Base-by-base conservation (phyloP, 768 basidiomycete genomes). In the Boletus reticulatus region DNA sequence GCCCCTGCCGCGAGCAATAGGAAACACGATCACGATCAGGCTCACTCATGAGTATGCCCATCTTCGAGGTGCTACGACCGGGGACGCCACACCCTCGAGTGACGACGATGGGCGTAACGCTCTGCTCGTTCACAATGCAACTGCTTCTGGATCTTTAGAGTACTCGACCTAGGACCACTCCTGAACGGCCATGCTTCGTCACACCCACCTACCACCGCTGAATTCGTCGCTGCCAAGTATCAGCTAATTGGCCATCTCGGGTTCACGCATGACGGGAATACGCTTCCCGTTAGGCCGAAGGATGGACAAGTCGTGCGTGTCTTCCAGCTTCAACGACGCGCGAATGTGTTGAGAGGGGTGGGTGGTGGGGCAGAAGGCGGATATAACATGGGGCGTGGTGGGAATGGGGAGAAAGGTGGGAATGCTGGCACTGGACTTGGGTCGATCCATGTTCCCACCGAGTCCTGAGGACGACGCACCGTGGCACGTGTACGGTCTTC, bases 401-500 rank as follows among this genome's bases (percentile, higher is more conserved):
- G 48, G 12, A 56, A 37, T 27, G n/a, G 22, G 27, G 45, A 13
- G 43, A 41, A 31, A 32, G 27, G 27, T 9, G 27, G 9, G 51
- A 45, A 53, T 8, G 34, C 37, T 53, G 41, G 50, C 11, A 7
- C 24, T 36, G 55, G 52, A 38, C 31, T 37, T 39, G 50, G 42
- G 17, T 48, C 53, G 2, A 46, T 45, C 32, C 43, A 47, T 19
- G 42, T 48, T 11, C 12, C 50, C 52, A 14, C 19, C 43, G 17
- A 48, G 43, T n/a, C 9, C 48, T 12, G 60, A 62, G 54, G 52
- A 57, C 52, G 54, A 66, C 27, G 61, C 66, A 14, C 75, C 79
- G 9, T 80, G 76, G 72, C 85, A 87, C 57, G 56, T 87, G 53
- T 93, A 93, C 57, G 81, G 84, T 57, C 73, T 94, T 20, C 76